A percentile compares a stretch with the other conserved stretches of the same genome.
Conservation (phyloP, 139 green algal species). For the Yamagishiella unicocca region DNA sequence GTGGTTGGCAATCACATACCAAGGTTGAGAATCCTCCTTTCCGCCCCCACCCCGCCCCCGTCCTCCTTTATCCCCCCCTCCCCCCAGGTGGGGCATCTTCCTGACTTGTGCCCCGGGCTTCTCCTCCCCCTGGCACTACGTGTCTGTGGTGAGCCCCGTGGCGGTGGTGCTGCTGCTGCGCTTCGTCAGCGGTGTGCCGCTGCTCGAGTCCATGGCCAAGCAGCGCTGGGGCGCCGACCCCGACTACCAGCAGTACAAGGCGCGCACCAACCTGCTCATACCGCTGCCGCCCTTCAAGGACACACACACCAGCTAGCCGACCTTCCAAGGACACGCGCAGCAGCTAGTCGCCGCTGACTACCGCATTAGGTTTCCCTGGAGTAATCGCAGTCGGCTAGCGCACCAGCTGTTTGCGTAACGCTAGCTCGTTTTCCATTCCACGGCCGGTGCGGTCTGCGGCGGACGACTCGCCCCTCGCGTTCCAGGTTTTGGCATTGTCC, state of each 20-base stretch:
- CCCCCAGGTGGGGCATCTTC: conserved; percentile 80
- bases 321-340: too few relatives aligned
- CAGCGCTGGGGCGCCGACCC: conserved; percentile 71
- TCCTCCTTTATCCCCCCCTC: not conserved
- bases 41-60: not conserved
- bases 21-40: not conserved
- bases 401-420: too few relatives aligned
- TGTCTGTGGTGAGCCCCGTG: conserved; percentile 70
- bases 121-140: conserved; percentile 52
- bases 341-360: too few relatives aligned
- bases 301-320: conserved; percentile 26
- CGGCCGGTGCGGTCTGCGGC: too few relatives aligned
- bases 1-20: too few relatives aligned
- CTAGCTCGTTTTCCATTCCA: too few relatives aligned
- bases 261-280: conserved; percentile 69
- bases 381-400: too few relatives aligned
- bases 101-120: conserved; percentile 63
- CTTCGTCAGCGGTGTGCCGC: conserved; percentile 48
- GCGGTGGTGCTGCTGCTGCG: conserved; percentile 64
- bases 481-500: too few relatives aligned
- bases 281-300: conserved; percentile 62
- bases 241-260: conserved; percentile 73
- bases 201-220: conserved; percentile 60
- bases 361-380: too few relatives aligned
- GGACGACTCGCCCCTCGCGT: too few relatives aligned